These are phyloP conservation scores for Adansonia grandidieri DNA, from an alignment of 441 rosid species.

Conservation along the genomic window DNA sequence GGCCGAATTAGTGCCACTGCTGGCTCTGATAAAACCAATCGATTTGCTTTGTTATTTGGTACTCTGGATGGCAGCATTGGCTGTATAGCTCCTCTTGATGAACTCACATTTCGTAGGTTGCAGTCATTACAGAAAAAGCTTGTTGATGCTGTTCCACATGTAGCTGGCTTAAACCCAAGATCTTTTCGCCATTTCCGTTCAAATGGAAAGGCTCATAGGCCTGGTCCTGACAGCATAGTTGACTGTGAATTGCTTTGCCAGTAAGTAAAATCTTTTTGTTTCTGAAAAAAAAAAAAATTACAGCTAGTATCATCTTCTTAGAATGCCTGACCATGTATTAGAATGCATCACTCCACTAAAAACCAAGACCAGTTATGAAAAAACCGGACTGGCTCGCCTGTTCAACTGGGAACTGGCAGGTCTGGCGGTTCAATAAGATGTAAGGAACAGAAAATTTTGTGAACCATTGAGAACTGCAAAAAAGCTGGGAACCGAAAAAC, in stretches of 20 bases:
- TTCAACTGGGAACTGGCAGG: too few relatives aligned
- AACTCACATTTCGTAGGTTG: slow-evolving; percentile 92
- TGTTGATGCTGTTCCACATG: slow-evolving; percentile 90
- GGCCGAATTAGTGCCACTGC: slow-evolving; percentile 58
- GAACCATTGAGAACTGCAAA: too few relatives aligned
- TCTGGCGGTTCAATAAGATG: too few relatives aligned
- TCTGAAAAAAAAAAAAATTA: not conserved
- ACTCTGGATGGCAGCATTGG: slow-evolving; percentile 97
- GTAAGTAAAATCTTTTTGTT: slow-evolving; percentile 53
- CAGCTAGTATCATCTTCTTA: not conserved
- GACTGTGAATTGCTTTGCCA: slow-evolving; percentile 92
- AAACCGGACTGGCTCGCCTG: too few relatives aligned
- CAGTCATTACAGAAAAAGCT: slow-evolving; percentile 92
- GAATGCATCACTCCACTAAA: not conserved
- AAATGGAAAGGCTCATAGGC: slow-evolving; percentile 82
- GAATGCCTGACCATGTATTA: slow-evolving; percentile 13
- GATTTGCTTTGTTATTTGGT: slow-evolving; percentile 85
- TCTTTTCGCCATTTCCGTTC: slow-evolving; percentile 90
- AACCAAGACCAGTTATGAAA: not conserved
- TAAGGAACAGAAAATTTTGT: too few relatives aligned
- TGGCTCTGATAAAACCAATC: slow-evolving; percentile 84
- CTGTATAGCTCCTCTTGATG: slow-evolving; percentile 95
- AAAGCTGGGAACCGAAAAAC: too few relatives aligned
- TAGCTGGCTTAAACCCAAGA: slow-evolving; percentile 90
- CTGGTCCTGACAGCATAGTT: slow-evolving; percentile 96